These are phyloP conservation scores for Phoma sp. DNA, from an alignment of 2,329 filamentous ascomycete genomes.

Conservation along the genomic window DNA sequence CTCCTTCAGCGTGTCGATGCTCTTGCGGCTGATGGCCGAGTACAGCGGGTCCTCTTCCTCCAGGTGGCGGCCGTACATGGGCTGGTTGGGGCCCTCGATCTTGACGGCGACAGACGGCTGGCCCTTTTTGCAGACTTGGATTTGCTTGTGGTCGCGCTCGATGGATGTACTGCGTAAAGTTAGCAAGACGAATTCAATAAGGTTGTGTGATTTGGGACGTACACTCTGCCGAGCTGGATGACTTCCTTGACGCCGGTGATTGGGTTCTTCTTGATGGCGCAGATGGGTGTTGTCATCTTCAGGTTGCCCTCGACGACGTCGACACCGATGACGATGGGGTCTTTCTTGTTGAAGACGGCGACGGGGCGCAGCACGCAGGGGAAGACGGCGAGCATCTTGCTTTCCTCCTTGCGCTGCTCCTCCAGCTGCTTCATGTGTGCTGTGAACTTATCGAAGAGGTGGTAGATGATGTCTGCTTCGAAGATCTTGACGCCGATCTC, in stretches of 20 bases:
- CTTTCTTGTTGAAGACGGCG: constrained; percentile 98
- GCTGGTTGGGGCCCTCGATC: constrained; percentile 93
- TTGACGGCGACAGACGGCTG: constrained; percentile 98
- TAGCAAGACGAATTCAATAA: constrained; percentile 16
- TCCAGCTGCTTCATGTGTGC: constrained; percentile 88
- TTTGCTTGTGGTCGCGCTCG: constrained; percentile 96
- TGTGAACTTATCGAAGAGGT: constrained; percentile 95
- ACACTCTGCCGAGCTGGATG: constrained; percentile 89
- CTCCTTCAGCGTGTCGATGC: constrained; percentile 95
- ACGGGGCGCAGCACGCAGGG: constrained; percentile 90
- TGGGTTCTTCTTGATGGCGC: constrained; percentile 82
- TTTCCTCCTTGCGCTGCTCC: constrained; percentile 94
- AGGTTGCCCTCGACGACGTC: constrained; percentile 93
- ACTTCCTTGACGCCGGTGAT: constrained; percentile 84
- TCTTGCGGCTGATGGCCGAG: constrained; percentile 83
- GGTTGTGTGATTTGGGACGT: constrained; percentile 55
- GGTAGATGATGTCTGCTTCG: constrained; percentile 98
- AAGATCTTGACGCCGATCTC: constrained; percentile 97
- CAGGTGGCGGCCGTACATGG: constrained; percentile 90
- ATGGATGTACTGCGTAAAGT: constrained; percentile 76
- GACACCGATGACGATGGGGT: constrained; percentile 92
- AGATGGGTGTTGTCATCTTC: constrained; percentile 86
- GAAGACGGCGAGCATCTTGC: constrained; percentile 95
- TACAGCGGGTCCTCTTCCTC: constrained; percentile 91
- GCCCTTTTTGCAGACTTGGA: constrained; percentile 90